phyloP scores from a whole-genome alignment of 129 eudicot species.

The Logfia minima region DNA sequence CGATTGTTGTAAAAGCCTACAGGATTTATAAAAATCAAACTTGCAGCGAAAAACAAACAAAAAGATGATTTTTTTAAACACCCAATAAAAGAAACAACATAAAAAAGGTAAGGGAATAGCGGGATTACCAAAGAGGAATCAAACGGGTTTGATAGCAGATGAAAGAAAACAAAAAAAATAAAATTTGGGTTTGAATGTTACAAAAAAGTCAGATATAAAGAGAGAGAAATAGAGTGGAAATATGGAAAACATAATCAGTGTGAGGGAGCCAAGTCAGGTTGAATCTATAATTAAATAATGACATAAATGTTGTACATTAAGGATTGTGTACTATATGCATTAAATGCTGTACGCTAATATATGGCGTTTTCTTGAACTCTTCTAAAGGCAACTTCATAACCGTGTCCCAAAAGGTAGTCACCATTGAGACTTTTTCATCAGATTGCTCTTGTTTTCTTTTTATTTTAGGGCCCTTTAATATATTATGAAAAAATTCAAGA shows the following conservation, averaged over 20 bases:
- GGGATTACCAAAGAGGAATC: slow-evolving; percentile 30
- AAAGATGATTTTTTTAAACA: slow-evolving; percentile 15
- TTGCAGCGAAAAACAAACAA: slow-evolving; percentile 22
- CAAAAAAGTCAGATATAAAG: slow-evolving; percentile 17
- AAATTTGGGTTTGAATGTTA: slow-evolving; percentile 18
- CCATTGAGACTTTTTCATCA: background rate
- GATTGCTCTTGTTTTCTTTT: background rate
- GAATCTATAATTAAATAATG: slow-evolving; percentile 5
- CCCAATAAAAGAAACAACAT: slow-evolving; percentile 4
- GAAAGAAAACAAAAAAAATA: background rate
- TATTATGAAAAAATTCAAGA: too few species aligned
- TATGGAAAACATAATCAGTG: slow-evolving; percentile 14
- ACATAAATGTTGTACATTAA: background rate
- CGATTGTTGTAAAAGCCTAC: slow-evolving; percentile 7
- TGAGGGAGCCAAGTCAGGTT: slow-evolving; percentile 44
- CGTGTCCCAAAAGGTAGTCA: slow-evolving; percentile 17
- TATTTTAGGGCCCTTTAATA: background rate
- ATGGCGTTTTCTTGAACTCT: slow-evolving; percentile 26
- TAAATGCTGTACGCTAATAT: slow-evolving; percentile 23
- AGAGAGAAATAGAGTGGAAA: slow-evolving; percentile 30
- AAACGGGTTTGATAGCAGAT: slow-evolving; percentile 30
- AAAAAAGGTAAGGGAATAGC: background rate
- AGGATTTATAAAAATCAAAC: slow-evolving; percentile 17
- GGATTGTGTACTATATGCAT: slow-evolving; percentile 24
- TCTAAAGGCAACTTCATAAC: slow-evolving; percentile 18